A percentile compares a stretch with the other conserved stretches of the same genome.
phyloP scores from a whole-genome alignment of 208 protist genomes.

The Leishmania arabica region DNA sequence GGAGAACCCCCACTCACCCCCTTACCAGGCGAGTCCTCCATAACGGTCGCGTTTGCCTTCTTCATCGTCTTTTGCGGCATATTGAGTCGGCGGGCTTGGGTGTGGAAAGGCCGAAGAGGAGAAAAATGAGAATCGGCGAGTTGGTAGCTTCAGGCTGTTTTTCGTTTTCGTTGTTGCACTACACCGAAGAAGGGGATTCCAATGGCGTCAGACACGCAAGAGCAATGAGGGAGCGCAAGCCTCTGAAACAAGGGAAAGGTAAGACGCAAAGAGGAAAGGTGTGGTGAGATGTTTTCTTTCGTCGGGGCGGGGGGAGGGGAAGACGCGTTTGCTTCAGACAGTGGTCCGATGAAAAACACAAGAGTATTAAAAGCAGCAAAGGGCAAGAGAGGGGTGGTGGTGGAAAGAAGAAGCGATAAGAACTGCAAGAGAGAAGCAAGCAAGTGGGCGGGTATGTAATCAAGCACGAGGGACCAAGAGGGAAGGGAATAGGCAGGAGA shows the following conservation, averaged over 20 bases:
- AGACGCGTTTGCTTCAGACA: not conserved
- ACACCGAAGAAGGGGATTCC: not conserved
- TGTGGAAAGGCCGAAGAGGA: not conserved
- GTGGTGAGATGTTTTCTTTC: not conserved
- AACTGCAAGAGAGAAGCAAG: not conserved
- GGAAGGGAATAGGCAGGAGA: not conserved
- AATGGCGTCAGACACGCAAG: not conserved
- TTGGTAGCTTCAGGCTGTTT: not conserved
- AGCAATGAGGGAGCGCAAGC: not conserved
- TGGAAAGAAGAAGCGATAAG: conserved; percentile 2
- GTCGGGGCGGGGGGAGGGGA: not conserved
- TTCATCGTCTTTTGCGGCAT: conserved; percentile 9
- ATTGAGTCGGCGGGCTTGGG: not conserved
- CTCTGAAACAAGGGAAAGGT: not conserved
- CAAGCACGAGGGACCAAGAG: not conserved
- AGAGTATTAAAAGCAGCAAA: not conserved
- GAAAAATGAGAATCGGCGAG: not conserved
- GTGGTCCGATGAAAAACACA: not conserved
- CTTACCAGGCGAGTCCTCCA: conserved; percentile 5
- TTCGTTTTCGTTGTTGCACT: not conserved
- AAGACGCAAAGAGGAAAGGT: not conserved
- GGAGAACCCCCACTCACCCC: not conserved
- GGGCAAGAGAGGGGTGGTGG: not conserved
- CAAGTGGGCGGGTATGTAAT: not conserved
- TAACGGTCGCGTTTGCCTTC: not conserved